These are phyloP conservation scores for Blakeslea trispora DNA, from an alignment of 371 early-diverging fungal species.

Conservation along the genomic window DNA sequence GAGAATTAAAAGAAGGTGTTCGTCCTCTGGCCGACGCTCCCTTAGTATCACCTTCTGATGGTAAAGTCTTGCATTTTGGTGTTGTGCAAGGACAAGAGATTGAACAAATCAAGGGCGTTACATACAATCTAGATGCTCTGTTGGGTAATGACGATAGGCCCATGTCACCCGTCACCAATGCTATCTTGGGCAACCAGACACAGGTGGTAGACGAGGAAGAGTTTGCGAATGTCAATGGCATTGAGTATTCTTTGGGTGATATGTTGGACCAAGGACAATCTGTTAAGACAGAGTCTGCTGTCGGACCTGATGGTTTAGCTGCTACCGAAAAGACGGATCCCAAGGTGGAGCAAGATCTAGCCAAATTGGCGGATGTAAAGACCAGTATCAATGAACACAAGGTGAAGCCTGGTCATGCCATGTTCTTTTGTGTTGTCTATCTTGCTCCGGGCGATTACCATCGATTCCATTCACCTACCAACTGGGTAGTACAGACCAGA, in stretches of 20 bases:
- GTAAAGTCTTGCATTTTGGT: slow-evolving; percentile 88
- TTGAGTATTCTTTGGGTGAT: slow-evolving; percentile 85
- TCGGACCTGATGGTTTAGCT: slow-evolving; percentile 48
- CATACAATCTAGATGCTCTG: slow-evolving; percentile 86
- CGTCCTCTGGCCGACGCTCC: slow-evolving; percentile 67
- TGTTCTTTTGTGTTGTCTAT: slow-evolving; percentile 92
- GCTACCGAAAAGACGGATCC: slow-evolving; percentile 24
- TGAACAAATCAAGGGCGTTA: slow-evolving; percentile 93
- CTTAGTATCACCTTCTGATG: slow-evolving; percentile 89
- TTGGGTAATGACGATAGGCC: slow-evolving; percentile 68
- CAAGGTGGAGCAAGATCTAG: slow-evolving; percentile 23
- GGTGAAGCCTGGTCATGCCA: slow-evolving; percentile 66
- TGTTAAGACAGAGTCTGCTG: slow-evolving; percentile 33
- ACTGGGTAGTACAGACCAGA: slow-evolving; percentile 86
- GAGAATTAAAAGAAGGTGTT: slow-evolving; percentile 76
- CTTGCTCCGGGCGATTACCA: slow-evolving; percentile 98
- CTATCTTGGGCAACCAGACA: slow-evolving; percentile 48
- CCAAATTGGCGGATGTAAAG: slow-evolving; percentile 27
- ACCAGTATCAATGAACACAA: slow-evolving; percentile 35
- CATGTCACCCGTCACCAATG: slow-evolving; percentile 37
- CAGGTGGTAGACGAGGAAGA: slow-evolving; percentile 66
- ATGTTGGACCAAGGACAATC: slow-evolving; percentile 64
- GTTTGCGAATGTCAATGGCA: slow-evolving; percentile 90
- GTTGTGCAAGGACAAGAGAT: slow-evolving; percentile 73
- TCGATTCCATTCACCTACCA: slow-evolving; percentile 95